phyloP scores from a whole-genome alignment of 306 rosid genomes.

The Morella rubra region DNA sequence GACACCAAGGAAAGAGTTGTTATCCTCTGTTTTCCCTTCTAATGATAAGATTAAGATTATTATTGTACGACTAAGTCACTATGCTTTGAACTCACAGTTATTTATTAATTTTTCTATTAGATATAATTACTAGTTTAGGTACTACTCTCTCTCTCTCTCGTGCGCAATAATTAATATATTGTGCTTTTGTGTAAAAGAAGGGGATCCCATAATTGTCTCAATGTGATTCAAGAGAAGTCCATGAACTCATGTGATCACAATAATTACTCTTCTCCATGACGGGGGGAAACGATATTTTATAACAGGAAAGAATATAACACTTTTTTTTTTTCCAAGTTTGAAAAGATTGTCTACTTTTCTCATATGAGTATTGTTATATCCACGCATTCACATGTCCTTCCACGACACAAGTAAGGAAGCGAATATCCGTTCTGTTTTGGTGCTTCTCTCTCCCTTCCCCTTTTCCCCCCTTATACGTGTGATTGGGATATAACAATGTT shows the following conservation, averaged over 20 bases:
- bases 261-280: conserved; percentile 71
- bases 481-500: too few species aligned
- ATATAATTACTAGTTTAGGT: conserved; percentile 16
- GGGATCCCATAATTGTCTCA: conserved; percentile 75
- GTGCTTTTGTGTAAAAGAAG: conserved; percentile 48
- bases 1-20: conserved; percentile 11
- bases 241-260: conserved; percentile 87
- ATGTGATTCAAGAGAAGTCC: conserved; percentile 73
- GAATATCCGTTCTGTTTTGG: conserved; percentile 13
- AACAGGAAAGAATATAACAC: conserved; percentile 27
- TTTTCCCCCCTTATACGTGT: not conserved
- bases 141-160: not conserved
- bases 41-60: conserved; percentile 36
- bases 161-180: conserved; percentile 29
- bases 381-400: conserved; percentile 77
- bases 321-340: conserved; percentile 46
- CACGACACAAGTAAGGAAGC: conserved; percentile 60
- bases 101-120: conserved; percentile 27
- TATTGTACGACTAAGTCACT: conserved; percentile 35
- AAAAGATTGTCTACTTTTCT: conserved; percentile 36
- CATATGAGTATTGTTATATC: conserved; percentile 46
- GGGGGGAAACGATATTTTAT: conserved; percentile 28
- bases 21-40: conserved; percentile 30
- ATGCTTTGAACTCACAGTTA: conserved; percentile 42
- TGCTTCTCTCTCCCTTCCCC: conserved; percentile 6